Evolutionary conservation across 2,329 filamentous ascomycete genomes (phyloP).

Genomic region (Coniochaeta prunicola): DNA sequence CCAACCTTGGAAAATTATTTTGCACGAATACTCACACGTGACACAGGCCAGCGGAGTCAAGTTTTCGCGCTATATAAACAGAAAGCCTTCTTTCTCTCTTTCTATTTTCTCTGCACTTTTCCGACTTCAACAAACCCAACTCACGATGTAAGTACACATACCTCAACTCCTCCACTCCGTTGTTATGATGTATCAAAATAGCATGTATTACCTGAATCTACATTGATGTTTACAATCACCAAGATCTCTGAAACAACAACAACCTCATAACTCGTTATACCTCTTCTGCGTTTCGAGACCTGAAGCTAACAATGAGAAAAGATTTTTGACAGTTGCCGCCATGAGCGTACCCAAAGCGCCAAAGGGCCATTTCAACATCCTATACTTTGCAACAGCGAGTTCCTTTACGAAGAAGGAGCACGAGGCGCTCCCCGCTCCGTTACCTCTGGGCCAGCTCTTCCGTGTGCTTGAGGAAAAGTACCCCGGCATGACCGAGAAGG

Average conservation of each 20-base stretch:
- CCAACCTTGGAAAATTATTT: background rate
- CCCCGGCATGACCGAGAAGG: constrained; percentile 58
- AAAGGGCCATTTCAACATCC: constrained; percentile 63
- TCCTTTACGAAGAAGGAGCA: constrained; percentile 62
- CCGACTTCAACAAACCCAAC: constrained; percentile 3
- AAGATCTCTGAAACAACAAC: constrained; percentile 58
- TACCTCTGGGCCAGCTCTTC: constrained; percentile 58
- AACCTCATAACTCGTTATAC: constrained; percentile 3
- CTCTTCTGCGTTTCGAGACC: background rate
- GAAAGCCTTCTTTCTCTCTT: background rate
- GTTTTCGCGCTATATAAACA: background rate
- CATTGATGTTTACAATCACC: constrained; percentile 38
- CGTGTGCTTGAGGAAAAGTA: constrained; percentile 61
- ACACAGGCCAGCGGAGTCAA: background rate
- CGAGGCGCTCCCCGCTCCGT: constrained; percentile 60
- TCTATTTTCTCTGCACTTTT: background rate
- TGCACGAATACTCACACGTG: background rate
- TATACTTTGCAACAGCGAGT: constrained; percentile 74
- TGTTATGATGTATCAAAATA: constrained; percentile 43
- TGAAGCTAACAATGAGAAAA: constrained; percentile 6
- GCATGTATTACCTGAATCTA: constrained; percentile 53
- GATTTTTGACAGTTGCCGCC: constrained; percentile 18
- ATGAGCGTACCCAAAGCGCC: constrained; percentile 38
- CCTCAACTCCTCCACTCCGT: constrained; percentile 2
- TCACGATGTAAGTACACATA: constrained; percentile 9